These are phyloP conservation scores for Aechmea fasciata DNA, from an alignment of 176 grass and related monocot genomes.

Conservation along the genomic window DNA sequence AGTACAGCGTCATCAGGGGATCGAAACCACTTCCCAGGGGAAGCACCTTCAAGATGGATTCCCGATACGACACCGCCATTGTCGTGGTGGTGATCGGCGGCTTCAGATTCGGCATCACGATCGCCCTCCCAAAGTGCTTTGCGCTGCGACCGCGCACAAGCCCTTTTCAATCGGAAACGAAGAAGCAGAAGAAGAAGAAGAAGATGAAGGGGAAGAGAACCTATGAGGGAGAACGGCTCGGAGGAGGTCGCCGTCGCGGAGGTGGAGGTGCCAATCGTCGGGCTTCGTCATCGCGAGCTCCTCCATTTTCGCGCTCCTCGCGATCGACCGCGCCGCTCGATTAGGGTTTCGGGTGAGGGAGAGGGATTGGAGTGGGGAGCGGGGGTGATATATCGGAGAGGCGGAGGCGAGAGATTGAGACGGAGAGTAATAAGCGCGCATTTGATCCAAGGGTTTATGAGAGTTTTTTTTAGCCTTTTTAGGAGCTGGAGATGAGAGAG, in stretches of 20 bases:
- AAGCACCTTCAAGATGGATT: constrained; percentile 53
- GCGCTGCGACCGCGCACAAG: constrained; percentile 27
- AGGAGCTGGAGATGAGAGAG: no score
- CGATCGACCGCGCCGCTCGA: no score
- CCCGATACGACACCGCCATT: constrained; percentile 51
- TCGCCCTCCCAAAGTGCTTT: constrained; percentile 70
- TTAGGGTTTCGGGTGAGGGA: no score
- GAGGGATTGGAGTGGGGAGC: no score
- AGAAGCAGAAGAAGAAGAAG: not conserved
- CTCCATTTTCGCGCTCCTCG: constrained; percentile 8
- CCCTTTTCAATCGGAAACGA: not conserved
- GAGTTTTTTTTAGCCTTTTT: no score
- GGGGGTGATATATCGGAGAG: no score
- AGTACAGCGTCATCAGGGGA: constrained; percentile 89
- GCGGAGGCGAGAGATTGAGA: not conserved
- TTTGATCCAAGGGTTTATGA: not conserved
- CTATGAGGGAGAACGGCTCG: constrained; percentile 64
- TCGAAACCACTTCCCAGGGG: constrained; percentile 34
- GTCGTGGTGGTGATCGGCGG: constrained; percentile 70
- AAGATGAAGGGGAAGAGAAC: constrained; percentile 4
- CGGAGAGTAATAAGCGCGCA: not conserved
- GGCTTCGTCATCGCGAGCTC: constrained; percentile 53
- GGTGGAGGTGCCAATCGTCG: constrained; percentile 95
- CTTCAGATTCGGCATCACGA: constrained; percentile 95
- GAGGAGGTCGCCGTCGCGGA: constrained; percentile 61